These are phyloP conservation scores for Carallia pectinifolia DNA, from an alignment of 345 rosid species.

Conservation along the genomic window DNA sequence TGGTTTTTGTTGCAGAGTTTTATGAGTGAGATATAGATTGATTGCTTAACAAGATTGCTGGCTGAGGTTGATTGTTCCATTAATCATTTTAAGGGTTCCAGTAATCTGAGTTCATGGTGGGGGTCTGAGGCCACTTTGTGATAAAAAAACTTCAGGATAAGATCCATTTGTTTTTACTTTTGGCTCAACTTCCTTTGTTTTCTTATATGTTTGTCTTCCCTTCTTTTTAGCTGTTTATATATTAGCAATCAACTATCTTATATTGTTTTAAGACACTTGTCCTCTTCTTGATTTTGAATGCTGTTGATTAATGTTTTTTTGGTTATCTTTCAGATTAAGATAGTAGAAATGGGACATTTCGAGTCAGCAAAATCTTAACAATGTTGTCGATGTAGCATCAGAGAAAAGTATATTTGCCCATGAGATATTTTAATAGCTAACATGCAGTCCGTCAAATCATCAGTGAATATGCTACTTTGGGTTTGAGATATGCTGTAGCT, in stretches of 20 bases:
- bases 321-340: conserved; percentile 46
- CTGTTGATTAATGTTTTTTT: background rate
- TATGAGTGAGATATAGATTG: conserved; percentile 56
- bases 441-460: conserved; percentile 1
- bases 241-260: background rate
- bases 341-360: conserved; percentile 65
- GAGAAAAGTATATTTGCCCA: conserved; percentile 51
- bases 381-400: conserved; percentile 46
- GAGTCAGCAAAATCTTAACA: conserved; percentile 66
- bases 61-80: conserved; percentile 33
- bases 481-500: background rate
- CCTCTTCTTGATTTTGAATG: background rate
- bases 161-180: conserved; percentile 39
- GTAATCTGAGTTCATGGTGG: no score
- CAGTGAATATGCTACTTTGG: background rate
- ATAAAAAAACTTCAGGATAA: conserved; percentile 87
- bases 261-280: background rate
- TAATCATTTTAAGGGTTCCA: conserved; percentile 24
- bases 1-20: conserved; percentile 43
- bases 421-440: conserved; percentile 75
- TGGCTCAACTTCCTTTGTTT: background rate
- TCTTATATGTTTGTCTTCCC: background rate
- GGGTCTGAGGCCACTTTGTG: conserved; percentile 65
- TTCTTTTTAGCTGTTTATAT: background rate
- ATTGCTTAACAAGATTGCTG: conserved; percentile 55